A percentile compares a stretch with the other conserved stretches of the same genome.
These are phyloP conservation scores for Paraleonurus japonicus DNA, from an alignment of 257 asterid genomes.

Conservation along the genomic window DNA sequence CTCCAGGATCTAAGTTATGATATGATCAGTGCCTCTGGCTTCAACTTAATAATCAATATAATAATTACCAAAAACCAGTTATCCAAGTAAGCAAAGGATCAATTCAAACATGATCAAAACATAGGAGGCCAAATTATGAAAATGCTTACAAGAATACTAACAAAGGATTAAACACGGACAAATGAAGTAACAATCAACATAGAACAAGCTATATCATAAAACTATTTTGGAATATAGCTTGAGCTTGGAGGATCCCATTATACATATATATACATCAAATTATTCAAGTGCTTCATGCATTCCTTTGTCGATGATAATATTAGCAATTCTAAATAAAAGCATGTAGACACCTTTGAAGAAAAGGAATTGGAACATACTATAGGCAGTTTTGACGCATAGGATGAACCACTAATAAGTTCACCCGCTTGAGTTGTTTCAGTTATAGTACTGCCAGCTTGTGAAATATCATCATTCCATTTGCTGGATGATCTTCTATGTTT, in stretches of 20 bases:
- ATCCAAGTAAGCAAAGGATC: neutral
- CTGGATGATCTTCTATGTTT: conserved; percentile 62
- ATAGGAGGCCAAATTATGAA: neutral
- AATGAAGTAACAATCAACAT: neutral
- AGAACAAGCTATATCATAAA: neutral
- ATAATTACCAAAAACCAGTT: neutral
- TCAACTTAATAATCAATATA: conserved; percentile 1
- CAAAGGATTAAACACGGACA: neutral
- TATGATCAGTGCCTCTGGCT: neutral
- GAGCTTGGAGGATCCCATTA: neutral
- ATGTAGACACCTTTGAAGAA: conserved; percentile 17
- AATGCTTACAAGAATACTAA: neutral
- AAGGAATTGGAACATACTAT: conserved; percentile 49
- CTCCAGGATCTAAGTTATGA: neutral
- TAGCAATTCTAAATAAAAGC: conserved; percentile 21
- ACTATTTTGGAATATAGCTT: neutral
- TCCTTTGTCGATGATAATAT: conserved; percentile 8
- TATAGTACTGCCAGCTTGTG: conserved; percentile 79
- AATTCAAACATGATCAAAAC: neutral
- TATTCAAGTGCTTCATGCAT: conserved; percentile 14
- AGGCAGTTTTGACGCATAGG: conserved; percentile 65
- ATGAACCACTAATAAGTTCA: conserved; percentile 72
- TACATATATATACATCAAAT: neutral
- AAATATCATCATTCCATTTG: conserved; percentile 80
- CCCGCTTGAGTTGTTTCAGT: conserved; percentile 81